Percentiles rank a stretch among this genome's conserved stretches.
Conservation (phyloP, 2,329 filamentous ascomycete genomes). For the Pleurostoma richardsiae region DNA sequence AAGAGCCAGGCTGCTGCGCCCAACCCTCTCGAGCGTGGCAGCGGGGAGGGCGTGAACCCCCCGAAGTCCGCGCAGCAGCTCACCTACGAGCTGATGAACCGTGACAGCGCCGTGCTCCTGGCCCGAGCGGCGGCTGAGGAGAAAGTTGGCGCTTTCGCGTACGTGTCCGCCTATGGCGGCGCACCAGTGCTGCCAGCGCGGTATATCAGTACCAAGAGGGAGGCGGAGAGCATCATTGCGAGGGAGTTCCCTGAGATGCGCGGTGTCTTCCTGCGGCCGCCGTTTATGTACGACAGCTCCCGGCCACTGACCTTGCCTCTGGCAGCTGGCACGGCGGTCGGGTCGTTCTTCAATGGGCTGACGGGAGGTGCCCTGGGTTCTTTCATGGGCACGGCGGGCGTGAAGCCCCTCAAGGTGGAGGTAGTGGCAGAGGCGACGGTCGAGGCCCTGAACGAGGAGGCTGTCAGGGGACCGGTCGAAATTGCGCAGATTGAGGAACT, state of each 20-base stretch:
- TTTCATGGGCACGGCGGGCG: slow-evolving; percentile 75
- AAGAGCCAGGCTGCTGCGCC: slow-evolving; percentile 49
- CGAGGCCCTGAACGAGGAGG: slow-evolving; percentile 74
- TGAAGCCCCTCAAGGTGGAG: slow-evolving; percentile 85
- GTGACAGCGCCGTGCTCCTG: slow-evolving; percentile 78
- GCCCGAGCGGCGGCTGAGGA: slow-evolving; percentile 69
- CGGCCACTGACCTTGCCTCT: slow-evolving; percentile 79
- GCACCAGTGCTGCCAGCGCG: slow-evolving; percentile 77
- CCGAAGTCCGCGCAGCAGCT: slow-evolving; percentile 69
- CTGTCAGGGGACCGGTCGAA: slow-evolving; percentile 70
- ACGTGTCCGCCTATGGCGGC: slow-evolving; percentile 82
- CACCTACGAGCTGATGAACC: slow-evolving; percentile 97
- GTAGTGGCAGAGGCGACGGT: slow-evolving; percentile 84
- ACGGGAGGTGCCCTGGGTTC: slow-evolving; percentile 71
- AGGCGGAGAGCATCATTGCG: slow-evolving; percentile 75
- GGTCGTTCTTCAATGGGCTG: slow-evolving; percentile 70
- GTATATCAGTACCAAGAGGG: slow-evolving; percentile 88
- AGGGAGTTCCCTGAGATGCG: slow-evolving; percentile 70
- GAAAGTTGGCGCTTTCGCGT: slow-evolving; percentile 68
- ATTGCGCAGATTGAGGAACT: slow-evolving; percentile 75
- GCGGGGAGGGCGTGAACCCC: slow-evolving; percentile 56
- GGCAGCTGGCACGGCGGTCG: slow-evolving; percentile 70
- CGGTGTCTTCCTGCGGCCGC: slow-evolving; percentile 75
- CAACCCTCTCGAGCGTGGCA: slow-evolving; percentile 63
- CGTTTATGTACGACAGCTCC: slow-evolving; percentile 84